Base-by-base conservation (phyloP, 306 rosid species). In the Dalbergia oliveri region DNA sequence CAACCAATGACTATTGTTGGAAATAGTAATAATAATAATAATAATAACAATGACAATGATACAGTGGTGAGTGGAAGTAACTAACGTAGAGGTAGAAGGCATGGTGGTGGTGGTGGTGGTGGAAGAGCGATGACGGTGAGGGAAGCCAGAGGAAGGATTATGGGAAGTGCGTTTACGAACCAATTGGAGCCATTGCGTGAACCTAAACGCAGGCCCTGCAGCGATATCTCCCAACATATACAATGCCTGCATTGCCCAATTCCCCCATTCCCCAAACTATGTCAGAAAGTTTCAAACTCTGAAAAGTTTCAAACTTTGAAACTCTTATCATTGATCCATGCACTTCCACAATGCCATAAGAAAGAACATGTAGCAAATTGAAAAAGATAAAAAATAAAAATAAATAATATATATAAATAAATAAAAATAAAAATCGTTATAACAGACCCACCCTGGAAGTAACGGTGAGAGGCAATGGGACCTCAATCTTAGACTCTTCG, bases 161-260 rank as follows among this genome's bases (percentile, higher is more conserved):
- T 75, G 78, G 75, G 86, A 78, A 39, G 90, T 89, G 82, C 99
- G 97, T 69, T 85, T 88, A 82, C 99, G 99, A 60, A 95, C 94
- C 91, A 90, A 84, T 67, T 91, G 93, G 81, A 95, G 90, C 98
- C 99, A 95, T 90, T 91, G 92, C 60, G 93, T 87, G 90, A 95
- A 88, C 73, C 84, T 88, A 83, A 85, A 88, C 73, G 96, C 94
- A 35, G 94, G 93, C 81, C 94, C 98, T 14, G 97, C 64, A 51
- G 97, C 50, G 41, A 93, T 85, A 83, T 93, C 99, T 64, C 93
- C 97, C 94, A 93, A 88, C 98, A 93, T 89, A 81, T 89, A 92
- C 88, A 91, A 85, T 23, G 69, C 91, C 99, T 95, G 90, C 81
- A 88, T 79, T 75, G 4, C 44, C 66, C 33, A 68, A 12, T 50